phyloP scores from a whole-genome alignment of 345 rosid genomes.

The Durio zibethinus region DNA sequence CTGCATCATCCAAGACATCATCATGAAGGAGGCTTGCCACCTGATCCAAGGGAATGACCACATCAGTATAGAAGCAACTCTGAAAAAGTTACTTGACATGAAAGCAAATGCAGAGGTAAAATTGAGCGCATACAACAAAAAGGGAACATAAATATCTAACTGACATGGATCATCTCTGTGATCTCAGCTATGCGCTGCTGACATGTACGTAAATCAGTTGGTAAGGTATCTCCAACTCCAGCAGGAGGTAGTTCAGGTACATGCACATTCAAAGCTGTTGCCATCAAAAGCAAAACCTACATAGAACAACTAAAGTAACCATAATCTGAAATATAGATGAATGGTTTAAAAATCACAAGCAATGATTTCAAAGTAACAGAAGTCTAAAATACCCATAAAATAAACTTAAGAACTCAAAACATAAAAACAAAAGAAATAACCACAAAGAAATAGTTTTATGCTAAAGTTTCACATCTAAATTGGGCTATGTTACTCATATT shows the following conservation, averaged over 20 bases:
- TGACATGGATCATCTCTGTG: conserved; percentile 96
- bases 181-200: conserved; percentile 88
- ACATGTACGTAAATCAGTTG: conserved; percentile 65
- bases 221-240: conserved; percentile 28
- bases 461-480: not conserved
- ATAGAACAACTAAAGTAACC: conserved; percentile 5
- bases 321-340: not conserved
- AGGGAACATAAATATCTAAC: conserved; percentile 25
- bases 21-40: conserved; percentile 90
- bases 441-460: not conserved
- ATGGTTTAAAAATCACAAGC: not conserved
- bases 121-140: not conserved
- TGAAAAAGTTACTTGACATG: conserved; percentile 2
- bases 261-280: conserved; percentile 66
- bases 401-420: not conserved
- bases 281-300: conserved; percentile 87
- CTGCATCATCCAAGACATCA: conserved; percentile 95
- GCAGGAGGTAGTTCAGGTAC: conserved; percentile 38
- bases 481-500: not conserved
- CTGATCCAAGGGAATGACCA: conserved; percentile 24
- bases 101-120: conserved; percentile 2
- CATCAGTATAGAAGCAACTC: not conserved
- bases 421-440: not conserved
- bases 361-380: not conserved
- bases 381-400: not conserved